These are phyloP conservation scores for Lactifluus pinguis DNA, from an alignment of 768 basidiomycete species.

Conservation along the genomic window DNA sequence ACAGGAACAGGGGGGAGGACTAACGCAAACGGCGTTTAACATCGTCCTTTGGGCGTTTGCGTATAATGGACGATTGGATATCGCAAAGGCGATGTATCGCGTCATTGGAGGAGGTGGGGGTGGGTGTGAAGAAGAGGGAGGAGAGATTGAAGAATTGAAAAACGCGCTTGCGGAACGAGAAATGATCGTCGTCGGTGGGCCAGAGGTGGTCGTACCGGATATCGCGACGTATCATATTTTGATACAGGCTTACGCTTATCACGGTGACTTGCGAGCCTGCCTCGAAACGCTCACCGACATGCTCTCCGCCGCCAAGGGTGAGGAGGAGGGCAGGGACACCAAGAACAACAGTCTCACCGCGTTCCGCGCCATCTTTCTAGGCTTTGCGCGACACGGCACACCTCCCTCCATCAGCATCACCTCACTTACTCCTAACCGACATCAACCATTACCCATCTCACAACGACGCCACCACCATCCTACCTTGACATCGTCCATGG, in stretches of 20 bases:
- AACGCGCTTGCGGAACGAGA: conserved; percentile 35
- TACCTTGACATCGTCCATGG: background rate
- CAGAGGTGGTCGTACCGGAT: conserved; percentile 43
- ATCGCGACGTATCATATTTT: conserved; percentile 56
- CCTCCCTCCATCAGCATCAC: background rate
- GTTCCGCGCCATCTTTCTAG: conserved; percentile 69
- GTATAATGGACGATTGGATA: conserved; percentile 39
- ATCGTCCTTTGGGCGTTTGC: conserved; percentile 64
- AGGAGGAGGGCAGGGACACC: conserved; percentile 1
- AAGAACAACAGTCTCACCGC: conserved; percentile 29
- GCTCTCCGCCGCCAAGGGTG: conserved; percentile 28
- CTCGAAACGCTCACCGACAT: conserved; percentile 60
- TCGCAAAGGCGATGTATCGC: conserved; percentile 56
- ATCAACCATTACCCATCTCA: background rate
- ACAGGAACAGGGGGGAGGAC: conserved; percentile 29
- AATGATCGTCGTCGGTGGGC: conserved; percentile 35
- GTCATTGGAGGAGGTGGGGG: conserved; percentile 21
- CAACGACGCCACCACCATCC: background rate
- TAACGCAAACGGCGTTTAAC: conserved; percentile 63
- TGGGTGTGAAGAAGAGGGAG: conserved; percentile 27
- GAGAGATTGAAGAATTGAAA: conserved; percentile 27
- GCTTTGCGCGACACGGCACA: conserved; percentile 54
- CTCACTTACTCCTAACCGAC: background rate
- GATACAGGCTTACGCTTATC: conserved; percentile 63
- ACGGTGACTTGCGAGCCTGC: conserved; percentile 51